Conservation (phyloP, 176 grass and related monocot genomes). For the Eragrostis nindensis region DNA sequence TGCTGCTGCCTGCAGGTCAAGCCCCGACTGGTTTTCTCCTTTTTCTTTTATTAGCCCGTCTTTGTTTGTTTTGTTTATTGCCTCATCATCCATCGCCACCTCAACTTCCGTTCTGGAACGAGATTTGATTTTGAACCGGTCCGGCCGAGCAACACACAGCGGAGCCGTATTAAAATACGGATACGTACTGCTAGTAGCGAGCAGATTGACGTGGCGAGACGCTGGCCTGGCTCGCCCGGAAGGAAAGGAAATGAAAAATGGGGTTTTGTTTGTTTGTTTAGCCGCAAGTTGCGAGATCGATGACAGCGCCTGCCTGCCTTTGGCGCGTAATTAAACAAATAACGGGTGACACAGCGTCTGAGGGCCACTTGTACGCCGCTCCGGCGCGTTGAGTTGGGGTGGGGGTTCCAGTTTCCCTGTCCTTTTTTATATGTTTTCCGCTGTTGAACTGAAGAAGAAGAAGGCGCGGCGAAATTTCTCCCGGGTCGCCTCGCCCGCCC, state of each 20-base stretch:
- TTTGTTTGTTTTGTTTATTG: background rate
- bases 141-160: no score
- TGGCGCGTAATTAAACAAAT: no score
- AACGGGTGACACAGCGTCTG: constrained; percentile 8
- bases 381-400: background rate
- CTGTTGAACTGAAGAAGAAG: background rate
- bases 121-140: background rate
- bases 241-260: no score
- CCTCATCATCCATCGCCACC: background rate
- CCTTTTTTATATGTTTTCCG: background rate
- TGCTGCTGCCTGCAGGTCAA: background rate
- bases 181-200: no score
- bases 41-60: background rate
- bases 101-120: background rate
- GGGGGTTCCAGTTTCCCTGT: no score
- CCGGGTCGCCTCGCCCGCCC: no score
- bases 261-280: no score
- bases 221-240: no score
- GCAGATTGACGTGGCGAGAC: background rate
- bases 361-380: constrained; percentile 47
- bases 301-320: constrained; percentile 36
- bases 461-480: constrained; percentile 54
- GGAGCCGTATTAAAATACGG: no score
- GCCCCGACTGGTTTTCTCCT: background rate
- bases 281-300: constrained; percentile 53